These are phyloP conservation scores for Plasmodium coatneyi DNA, from an alignment of 169 alveolate genomes.

Conservation along the genomic window DNA sequence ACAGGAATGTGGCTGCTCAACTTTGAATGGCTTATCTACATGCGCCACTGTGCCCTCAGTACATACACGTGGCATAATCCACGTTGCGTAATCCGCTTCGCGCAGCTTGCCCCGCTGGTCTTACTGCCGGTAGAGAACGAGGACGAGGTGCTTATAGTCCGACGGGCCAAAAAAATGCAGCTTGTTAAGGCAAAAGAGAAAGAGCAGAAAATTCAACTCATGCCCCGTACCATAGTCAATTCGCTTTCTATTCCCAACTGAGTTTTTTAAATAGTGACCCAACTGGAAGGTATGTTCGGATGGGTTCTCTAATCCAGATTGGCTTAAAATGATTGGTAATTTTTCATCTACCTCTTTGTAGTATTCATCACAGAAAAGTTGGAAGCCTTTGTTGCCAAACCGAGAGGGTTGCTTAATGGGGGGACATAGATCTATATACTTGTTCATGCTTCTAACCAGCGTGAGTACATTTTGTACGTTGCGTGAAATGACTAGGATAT, in stretches of 20 bases:
- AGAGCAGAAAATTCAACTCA: conserved; percentile 91
- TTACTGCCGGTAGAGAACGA: conserved; percentile 77
- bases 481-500: conserved; percentile 25
- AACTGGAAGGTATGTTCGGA: conserved; percentile 79
- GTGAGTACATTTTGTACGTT: conserved; percentile 32
- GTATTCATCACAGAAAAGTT: conserved; percentile 83
- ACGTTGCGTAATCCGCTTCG: background rate
- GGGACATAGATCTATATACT: conserved; percentile 84
- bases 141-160: conserved; percentile 77
- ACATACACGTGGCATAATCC: background rate
- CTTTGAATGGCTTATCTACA: background rate
- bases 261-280: conserved; percentile 85
- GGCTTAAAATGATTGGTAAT: conserved; percentile 35
- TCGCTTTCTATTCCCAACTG: conserved; percentile 95
- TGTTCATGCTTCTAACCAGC: conserved; percentile 31
- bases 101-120: background rate
- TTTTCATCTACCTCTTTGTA: conserved; percentile 44
- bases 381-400: conserved; percentile 93
- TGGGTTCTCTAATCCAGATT: conserved; percentile 64
- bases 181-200: conserved; percentile 85
- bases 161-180: conserved; percentile 17
- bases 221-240: conserved; percentile 99
- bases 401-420: conserved; percentile 91
- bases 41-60: background rate
- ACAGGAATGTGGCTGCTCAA: background rate